Evolutionary conservation across 2,329 filamentous ascomycete genomes (phyloP).

Genomic region (Monosporascus sp.): DNA sequence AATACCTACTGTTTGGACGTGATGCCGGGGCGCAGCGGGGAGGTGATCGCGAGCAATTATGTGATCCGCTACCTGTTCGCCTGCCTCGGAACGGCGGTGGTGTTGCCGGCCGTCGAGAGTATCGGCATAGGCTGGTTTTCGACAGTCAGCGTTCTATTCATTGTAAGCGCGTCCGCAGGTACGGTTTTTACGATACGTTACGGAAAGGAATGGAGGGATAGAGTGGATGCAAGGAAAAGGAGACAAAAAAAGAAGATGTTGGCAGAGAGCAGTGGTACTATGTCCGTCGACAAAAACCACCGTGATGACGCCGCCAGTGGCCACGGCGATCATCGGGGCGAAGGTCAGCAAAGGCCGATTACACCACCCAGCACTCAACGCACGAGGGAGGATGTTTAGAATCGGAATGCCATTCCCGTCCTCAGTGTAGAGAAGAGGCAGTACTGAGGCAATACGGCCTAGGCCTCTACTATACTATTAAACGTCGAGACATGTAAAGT

Average conservation of each 20-base stretch:
- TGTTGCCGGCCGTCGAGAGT: conserved; percentile 65
- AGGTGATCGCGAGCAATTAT: conserved; percentile 78
- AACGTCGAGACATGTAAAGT: no score
- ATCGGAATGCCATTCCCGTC: background rate
- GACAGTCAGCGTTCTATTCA: conserved; percentile 59
- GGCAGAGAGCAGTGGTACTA: conserved; percentile 41
- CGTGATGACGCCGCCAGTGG: background rate
- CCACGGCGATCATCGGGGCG: background rate
- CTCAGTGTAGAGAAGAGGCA: no score
- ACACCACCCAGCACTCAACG: background rate
- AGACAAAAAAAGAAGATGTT: conserved; percentile 23
- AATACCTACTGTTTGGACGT: conserved; percentile 83
- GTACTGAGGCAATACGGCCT: no score
- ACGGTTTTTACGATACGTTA: conserved; percentile 43
- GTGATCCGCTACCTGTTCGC: conserved; percentile 72
- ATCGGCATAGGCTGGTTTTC: conserved; percentile 81
- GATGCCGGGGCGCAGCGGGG: conserved; percentile 64
- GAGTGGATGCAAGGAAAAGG: conserved; percentile 25
- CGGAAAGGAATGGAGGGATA: conserved; percentile 36
- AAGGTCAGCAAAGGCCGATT: background rate
- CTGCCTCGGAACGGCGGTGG: conserved; percentile 63
- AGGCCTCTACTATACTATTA: no score
- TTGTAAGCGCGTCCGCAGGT: conserved; percentile 40
- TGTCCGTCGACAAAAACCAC: conserved; percentile 17
- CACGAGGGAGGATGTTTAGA: background rate